These are phyloP conservation scores for Pseudonectria foliicola DNA, from an alignment of 2,329 filamentous ascomycete genomes.

Conservation along the genomic window DNA sequence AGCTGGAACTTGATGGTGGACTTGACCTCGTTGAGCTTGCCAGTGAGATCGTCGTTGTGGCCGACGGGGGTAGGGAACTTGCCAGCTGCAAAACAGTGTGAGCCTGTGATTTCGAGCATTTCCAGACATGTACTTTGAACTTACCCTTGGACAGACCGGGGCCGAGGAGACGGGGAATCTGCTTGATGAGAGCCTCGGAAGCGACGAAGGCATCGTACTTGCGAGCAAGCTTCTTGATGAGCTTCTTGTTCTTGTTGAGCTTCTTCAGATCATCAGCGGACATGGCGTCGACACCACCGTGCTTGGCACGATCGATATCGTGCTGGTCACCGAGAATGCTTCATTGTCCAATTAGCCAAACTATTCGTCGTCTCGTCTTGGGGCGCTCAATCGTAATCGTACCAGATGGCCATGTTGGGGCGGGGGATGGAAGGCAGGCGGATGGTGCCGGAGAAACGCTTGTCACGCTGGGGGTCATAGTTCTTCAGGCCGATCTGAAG, in stretches of 20 bases:
- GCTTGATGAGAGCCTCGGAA: constrained; percentile 97
- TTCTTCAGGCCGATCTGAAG: constrained; percentile 94
- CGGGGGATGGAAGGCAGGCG: constrained; percentile 87
- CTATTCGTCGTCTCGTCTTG: neutral
- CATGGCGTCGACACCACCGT: constrained; percentile 98
- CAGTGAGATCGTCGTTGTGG: constrained; percentile 85
- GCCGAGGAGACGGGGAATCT: constrained; percentile 98
- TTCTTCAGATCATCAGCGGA: constrained; percentile 98
- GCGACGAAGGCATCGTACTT: constrained; percentile 99
- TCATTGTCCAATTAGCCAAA: constrained; percentile 8
- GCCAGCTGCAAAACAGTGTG: constrained; percentile 58
- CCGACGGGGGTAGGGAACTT: constrained; percentile 99
- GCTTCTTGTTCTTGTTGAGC: constrained; percentile 99
- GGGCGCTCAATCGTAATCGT: constrained; percentile 6
- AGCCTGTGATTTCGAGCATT: neutral
- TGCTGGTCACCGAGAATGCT: constrained; percentile 68
- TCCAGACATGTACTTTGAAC: constrained; percentile 15
- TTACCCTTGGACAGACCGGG: constrained; percentile 94
- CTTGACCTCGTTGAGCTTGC: constrained; percentile 99
- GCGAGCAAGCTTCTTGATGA: constrained; percentile 99
- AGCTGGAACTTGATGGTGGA: constrained; percentile 99
- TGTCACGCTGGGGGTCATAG: constrained; percentile 99
- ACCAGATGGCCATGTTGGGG: constrained; percentile 81
- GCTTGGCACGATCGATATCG: constrained; percentile 99
- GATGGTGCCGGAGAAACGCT: constrained; percentile 99